Base-by-base conservation (phyloP, 2,329 filamentous ascomycete genomes). In the Aspergillus sergii region DNA sequence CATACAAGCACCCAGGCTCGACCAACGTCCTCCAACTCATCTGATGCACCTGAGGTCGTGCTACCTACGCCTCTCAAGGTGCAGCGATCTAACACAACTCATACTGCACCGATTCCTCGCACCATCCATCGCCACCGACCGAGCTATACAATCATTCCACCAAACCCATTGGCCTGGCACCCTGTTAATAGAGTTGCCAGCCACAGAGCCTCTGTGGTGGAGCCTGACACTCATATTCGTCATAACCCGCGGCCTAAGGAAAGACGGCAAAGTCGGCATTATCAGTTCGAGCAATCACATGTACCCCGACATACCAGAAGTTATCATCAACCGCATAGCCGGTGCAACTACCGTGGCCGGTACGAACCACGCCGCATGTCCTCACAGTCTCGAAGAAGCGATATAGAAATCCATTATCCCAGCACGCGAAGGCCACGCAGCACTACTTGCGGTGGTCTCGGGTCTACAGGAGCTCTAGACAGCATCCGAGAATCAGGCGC, bases 41-140 rank as follows among this genome's bases (percentile, higher is more conserved):
- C 73, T 55, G 74, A 77, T n/a, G 75, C 76, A 1, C 75, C 76
- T 19, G 74, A 76, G 59, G 74, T 78, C 0, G 70, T 77, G 16
- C 61, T 65, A 21, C 69, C 69, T 12, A 69, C 68, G 23, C 71
- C 73, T 14, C 51, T 65, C 32, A 72, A 66, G 34, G 68, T 75
- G 5, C 68, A 65, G 48, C 69, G 73, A 60, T 73, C 75, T n/a
- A 66, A 66, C 12, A 69, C 70, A 3, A 63, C 69, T 16, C 58
- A 68, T 26, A 64, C 61, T 11, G 58, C 46, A 50, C 41, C 73
- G 64, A 58, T 58, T n/a, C 57, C 45, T 62, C 57, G 61, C 41
- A 39, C 68, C 23, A 67, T 67, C 51, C 64, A 72, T 55, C 70
- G 72, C 54, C 72, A 72, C 26, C 71, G 39, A 50, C 71, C 73